Percentiles rank a stretch among this genome's conserved stretches.
phyloP scores from a whole-genome alignment of 352 stramenopile genomes.

The Pythium vanterpoolii region DNA sequence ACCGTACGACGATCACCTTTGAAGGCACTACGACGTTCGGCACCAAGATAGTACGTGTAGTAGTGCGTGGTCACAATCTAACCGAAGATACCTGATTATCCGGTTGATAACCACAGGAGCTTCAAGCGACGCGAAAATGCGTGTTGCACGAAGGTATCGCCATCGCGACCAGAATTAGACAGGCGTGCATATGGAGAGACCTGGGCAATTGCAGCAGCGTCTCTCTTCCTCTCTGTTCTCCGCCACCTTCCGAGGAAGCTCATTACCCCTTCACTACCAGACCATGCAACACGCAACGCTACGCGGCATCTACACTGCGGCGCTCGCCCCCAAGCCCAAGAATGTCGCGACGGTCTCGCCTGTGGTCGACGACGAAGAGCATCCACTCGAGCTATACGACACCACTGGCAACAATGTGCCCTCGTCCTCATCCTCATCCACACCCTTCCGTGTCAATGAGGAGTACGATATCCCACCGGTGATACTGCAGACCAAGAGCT shows the following conservation, averaged over 20 bases:
- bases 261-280: background rate
- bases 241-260: too few relatives aligned
- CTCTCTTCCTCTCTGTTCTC: background rate
- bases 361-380: slow-evolving; percentile 36
- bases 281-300: slow-evolving; percentile 39
- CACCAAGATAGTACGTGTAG: too few relatives aligned
- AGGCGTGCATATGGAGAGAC: background rate
- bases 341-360: slow-evolving; percentile 49
- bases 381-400: slow-evolving; percentile 24
- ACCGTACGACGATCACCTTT: slow-evolving; percentile 31
- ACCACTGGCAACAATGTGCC: background rate
- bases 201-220: background rate
- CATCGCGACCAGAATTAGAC: background rate
- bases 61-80: too few relatives aligned
- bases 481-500: slow-evolving; percentile 25
- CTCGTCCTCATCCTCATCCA: background rate
- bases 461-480: background rate
- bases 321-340: slow-evolving; percentile 37
- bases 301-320: slow-evolving; percentile 37
- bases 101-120: slow-evolving; percentile 14
- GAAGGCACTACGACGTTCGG: slow-evolving; percentile 34
- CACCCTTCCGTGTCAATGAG: slow-evolving; percentile 3
- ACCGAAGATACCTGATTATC: too few relatives aligned
- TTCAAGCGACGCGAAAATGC: background rate
- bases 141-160: background rate